Evolutionary conservation across 306 rosid genomes (phyloP), one percentile per base, ranked within the genome.

Genomic region (Vachellia collinsii): DNA sequence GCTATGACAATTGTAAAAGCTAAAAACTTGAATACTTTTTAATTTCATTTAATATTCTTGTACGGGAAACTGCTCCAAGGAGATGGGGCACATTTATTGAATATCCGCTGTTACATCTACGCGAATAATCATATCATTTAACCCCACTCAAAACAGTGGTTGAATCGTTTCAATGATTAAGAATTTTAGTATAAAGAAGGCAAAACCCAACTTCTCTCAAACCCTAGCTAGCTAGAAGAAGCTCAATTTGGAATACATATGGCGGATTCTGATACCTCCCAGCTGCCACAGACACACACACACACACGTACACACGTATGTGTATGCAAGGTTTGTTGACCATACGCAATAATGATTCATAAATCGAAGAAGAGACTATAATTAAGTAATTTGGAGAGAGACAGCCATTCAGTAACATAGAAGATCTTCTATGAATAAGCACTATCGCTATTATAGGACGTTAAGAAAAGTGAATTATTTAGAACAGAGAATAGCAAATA

Each of bases 1-100:
- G 34, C 34, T 20, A 74, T 36, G 7, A 64, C 82, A 72, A 65
- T 72, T 66, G 70, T 72, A 34, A 29, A 29, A 29, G 34, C 34
- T 29, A 29, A 29, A 29, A 47, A 44, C 78, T 70, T 70, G 44
- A 71, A 61, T 39, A 47, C 69, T n/a, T 39, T 47, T 50, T 9
- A 77, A 3, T 8, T 51, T 46, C 37, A 75, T 59, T 51, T 7
- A 50, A 29, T 67, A 39, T 70, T n/a, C n/a, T 41, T 44, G 72
- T 76, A 71, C 70, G 64, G 70, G 38, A 71, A 71, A 82, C 2
- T 81, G 58, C 79, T 77, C 65, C 51, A 74, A 77, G 74, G 62
- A 74, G 75, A 68, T 61, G 63, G 80, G 34, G 78, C 17, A 56
- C 80, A 81, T 73, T 81, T 77, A 85, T 38, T 73, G 36, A 9